A percentile compares a stretch with the other conserved stretches of the same genome.
phyloP scores from a whole-genome alignment of 495 filamentous ascomycete genomes.

The Xanthoparmelia taractica region DNA sequence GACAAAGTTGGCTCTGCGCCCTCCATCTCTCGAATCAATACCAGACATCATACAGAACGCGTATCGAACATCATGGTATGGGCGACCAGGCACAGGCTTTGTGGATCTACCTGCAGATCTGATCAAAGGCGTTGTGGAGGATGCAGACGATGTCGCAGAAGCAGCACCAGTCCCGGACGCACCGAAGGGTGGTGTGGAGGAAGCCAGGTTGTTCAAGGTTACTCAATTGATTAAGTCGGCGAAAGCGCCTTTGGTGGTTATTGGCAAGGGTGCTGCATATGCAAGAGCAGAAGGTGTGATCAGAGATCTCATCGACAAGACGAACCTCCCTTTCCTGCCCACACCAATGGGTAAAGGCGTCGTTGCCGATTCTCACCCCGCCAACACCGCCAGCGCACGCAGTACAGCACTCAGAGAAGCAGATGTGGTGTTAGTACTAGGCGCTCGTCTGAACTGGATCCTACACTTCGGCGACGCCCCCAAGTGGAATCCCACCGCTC shows the following conservation, averaged over 20 bases:
- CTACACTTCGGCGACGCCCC: slow-evolving; percentile 53
- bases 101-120: slow-evolving; percentile 57
- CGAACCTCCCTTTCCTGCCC: slow-evolving; percentile 52
- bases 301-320: slow-evolving; percentile 41
- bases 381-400: slow-evolving; percentile 50
- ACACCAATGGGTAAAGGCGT: slow-evolving; percentile 61
- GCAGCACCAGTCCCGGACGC: slow-evolving; percentile 31
- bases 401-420: slow-evolving; percentile 50
- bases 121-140: slow-evolving; percentile 40
- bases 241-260: slow-evolving; percentile 47
- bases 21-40: slow-evolving; percentile 44
- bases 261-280: slow-evolving; percentile 58
- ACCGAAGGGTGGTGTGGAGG: slow-evolving; percentile 41
- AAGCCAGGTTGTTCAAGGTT: slow-evolving; percentile 37
- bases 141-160: slow-evolving; percentile 12
- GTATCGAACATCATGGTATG: slow-evolving; percentile 51
- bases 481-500: slow-evolving; percentile 47
- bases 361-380: slow-evolving; percentile 48
- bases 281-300: slow-evolving; percentile 46
- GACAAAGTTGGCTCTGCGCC: slow-evolving; percentile 49
- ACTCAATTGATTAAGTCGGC: slow-evolving; percentile 43
- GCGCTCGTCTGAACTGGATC: slow-evolving; percentile 59
- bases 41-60: slow-evolving; percentile 46
- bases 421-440: slow-evolving; percentile 53
- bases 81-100: slow-evolving; percentile 50